Evolutionary conservation across 164 flowering plant genomes (phyloP).

Genomic region (Chimonanthus salicifolius): DNA sequence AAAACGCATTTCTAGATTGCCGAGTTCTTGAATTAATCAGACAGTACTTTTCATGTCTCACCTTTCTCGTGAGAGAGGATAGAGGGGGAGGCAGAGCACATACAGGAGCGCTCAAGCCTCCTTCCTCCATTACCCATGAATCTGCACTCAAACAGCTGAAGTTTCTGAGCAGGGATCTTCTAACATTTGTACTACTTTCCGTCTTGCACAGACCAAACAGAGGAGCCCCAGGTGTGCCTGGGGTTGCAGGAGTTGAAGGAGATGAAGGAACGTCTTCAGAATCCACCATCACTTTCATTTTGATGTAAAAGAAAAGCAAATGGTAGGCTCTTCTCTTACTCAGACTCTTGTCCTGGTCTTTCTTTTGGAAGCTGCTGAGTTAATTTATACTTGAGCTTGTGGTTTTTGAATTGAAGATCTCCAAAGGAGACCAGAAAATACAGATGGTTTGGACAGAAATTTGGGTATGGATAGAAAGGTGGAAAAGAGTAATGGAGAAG

Average conservation of each 20-base stretch:
- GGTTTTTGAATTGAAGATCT: background rate
- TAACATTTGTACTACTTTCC: conserved; percentile 17
- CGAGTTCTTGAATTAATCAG: background rate
- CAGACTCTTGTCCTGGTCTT: background rate
- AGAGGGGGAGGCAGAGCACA: conserved; percentile 47
- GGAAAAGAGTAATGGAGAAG: background rate
- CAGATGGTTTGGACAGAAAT: conserved; percentile 9
- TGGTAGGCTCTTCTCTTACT: background rate
- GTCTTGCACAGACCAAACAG: conserved; percentile 47
- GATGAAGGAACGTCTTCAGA: conserved; percentile 36
- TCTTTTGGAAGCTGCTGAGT: background rate
- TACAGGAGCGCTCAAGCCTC: conserved; percentile 31
- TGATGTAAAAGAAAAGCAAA: background rate
- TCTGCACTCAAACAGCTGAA: conserved; percentile 53
- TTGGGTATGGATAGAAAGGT: background rate
- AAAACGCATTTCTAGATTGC: background rate
- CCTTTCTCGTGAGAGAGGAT: conserved; percentile 58
- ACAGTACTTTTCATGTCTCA: conserved; percentile 4
- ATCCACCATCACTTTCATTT: conserved; percentile 26
- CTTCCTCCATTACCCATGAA: conserved; percentile 49
- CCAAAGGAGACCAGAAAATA: background rate
- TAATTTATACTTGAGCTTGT: conserved; percentile 5
- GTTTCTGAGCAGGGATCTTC: conserved; percentile 38
- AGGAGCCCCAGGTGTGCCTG: conserved; percentile 62
- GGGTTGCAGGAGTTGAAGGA: conserved; percentile 56